Evolutionary conservation across 1,284 basidiomycete species (phyloP).

Genomic region (Tilletia walkeri): DNA sequence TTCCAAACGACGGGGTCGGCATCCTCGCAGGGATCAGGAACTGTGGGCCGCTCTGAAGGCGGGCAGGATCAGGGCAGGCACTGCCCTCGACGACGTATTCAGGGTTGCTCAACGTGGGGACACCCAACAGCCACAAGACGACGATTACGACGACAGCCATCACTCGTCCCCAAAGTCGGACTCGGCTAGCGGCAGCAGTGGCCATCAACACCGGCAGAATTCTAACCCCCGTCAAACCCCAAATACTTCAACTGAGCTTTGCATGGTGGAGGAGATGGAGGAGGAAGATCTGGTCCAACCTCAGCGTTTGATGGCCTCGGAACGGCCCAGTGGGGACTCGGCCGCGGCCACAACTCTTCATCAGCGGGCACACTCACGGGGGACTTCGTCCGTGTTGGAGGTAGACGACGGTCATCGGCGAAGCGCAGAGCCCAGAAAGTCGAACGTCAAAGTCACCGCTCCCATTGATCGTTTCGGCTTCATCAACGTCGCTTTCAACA

Average conservation of each 20-base stretch:
- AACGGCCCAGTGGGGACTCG: no score
- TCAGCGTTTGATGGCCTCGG: background rate
- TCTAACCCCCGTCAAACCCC: background rate
- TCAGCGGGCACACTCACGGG: background rate
- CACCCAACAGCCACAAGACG: background rate
- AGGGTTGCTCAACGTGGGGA: background rate
- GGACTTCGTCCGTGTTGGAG: background rate
- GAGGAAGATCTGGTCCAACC: background rate
- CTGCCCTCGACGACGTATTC: background rate
- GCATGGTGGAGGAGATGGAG: background rate
- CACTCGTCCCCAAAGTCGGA: background rate
- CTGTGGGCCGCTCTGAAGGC: background rate
- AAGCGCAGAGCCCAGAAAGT: background rate
- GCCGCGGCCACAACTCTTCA: no score
- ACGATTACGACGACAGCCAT: background rate
- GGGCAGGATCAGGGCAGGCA: conserved; percentile 5
- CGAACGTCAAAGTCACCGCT: background rate
- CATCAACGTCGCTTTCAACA: background rate
- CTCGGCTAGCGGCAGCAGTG: conserved; percentile 2
- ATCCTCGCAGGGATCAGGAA: background rate
- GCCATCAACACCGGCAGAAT: background rate
- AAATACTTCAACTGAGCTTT: background rate
- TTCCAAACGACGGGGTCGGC: background rate
- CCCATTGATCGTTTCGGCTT: background rate
- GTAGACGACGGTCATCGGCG: background rate